Conservation (phyloP, 352 stramenopile genomes). For the Globisporangium nodosum region DNA sequence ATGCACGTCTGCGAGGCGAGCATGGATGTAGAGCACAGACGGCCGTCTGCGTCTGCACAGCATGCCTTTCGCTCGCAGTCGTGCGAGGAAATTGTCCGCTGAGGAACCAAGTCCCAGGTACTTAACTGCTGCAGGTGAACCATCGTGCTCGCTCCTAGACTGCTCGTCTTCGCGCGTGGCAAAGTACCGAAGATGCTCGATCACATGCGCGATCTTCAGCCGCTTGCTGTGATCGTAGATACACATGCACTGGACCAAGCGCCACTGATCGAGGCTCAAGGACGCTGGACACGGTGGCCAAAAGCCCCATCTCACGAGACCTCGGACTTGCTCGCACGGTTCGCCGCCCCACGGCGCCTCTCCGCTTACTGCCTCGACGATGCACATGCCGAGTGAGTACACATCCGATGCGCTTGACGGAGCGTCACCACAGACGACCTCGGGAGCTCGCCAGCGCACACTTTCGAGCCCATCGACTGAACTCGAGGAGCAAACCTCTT, state of each 20-base stretch:
- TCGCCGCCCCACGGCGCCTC: constrained; percentile 15
- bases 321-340: neutral
- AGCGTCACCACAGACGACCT: constrained; percentile 20
- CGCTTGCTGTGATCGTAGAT: constrained; percentile 4
- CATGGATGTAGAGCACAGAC: constrained; percentile 10
- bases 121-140: neutral
- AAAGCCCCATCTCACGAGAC: neutral
- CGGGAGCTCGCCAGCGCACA: constrained; percentile 23
- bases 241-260: constrained; percentile 5
- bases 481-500: neutral
- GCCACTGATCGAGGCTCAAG: constrained; percentile 6
- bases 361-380: constrained; percentile 23
- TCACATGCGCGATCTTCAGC: constrained; percentile 6
- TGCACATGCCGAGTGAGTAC: constrained; percentile 30
- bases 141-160: neutral
- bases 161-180: constrained; percentile 1
- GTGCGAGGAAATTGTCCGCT: constrained; percentile 5
- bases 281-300: neutral
- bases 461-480: neutral
- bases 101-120: neutral
- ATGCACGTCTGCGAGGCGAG: constrained; percentile 6
- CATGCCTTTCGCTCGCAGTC: constrained; percentile 9
- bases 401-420: constrained; percentile 21
- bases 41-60: neutral
- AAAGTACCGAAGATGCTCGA: constrained; percentile 10